These are phyloP conservation scores for Murraya koenigii DNA, from an alignment of 345 rosid genomes.

Conservation along the genomic window DNA sequence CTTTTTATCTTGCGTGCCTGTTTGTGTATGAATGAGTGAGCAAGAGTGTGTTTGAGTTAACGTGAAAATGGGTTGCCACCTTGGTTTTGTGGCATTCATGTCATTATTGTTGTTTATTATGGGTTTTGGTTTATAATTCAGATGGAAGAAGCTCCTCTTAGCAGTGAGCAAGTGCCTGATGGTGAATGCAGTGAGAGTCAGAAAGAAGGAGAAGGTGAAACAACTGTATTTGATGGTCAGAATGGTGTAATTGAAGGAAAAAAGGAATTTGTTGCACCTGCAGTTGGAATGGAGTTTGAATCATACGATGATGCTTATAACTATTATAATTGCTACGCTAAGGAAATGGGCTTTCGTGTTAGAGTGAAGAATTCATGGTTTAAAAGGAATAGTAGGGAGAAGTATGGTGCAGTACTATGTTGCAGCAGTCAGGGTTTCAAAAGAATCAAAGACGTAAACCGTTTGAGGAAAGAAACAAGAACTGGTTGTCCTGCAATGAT, in stretches of 20 bases:
- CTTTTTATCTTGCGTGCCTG: not conserved
- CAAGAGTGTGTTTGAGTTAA: not conserved
- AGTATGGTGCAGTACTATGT: slow-evolving; percentile 74
- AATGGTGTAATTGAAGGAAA: slow-evolving; percentile 30
- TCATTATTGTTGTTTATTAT: not conserved
- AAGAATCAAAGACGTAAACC: slow-evolving; percentile 61
- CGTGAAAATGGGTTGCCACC: not conserved
- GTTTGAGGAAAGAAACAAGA: slow-evolving; percentile 66
- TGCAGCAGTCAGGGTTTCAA: slow-evolving; percentile 83
- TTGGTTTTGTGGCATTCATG: not conserved
- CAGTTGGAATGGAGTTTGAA: slow-evolving; percentile 83
- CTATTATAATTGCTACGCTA: slow-evolving; percentile 75
- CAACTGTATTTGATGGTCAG: slow-evolving; percentile 30
- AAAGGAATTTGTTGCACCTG: slow-evolving; percentile 65
- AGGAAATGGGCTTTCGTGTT: slow-evolving; percentile 68
- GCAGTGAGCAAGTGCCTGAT: slow-evolving; percentile 36
- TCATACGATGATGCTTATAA: slow-evolving; percentile 77
- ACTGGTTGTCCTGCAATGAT: slow-evolving; percentile 88
- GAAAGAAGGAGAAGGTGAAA: slow-evolving; percentile 25
- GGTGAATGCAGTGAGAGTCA: slow-evolving; percentile 18
- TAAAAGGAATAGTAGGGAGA: slow-evolving; percentile 73
- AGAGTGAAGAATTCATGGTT: slow-evolving; percentile 87
- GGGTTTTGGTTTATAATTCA: slow-evolving; percentile 8
- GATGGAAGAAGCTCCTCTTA: slow-evolving; percentile 39
- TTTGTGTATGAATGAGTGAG: not conserved